Evolutionary conservation across 192 early-diverging fungal genomes (phyloP).

Genomic region (Coemansia sp.): DNA sequence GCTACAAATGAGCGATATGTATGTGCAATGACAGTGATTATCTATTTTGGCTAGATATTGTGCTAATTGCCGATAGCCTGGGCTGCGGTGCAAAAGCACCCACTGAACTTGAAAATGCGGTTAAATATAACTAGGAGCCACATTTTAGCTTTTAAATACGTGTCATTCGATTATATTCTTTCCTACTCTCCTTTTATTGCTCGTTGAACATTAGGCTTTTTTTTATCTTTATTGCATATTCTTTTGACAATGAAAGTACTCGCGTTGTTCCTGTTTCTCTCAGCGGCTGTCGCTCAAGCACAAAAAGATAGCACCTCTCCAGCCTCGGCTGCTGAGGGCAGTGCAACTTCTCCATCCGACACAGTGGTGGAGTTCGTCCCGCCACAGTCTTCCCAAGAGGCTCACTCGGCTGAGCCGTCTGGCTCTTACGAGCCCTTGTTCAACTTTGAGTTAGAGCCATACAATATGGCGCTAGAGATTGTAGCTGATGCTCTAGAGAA

Average conservation of each 20-base stretch:
- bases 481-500: constrained; percentile 51
- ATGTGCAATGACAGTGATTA: constrained; percentile 3
- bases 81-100: neutral
- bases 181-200: constrained; percentile 3
- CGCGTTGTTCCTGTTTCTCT: constrained; percentile 37
- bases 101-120: neutral
- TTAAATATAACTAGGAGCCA: constrained; percentile 5
- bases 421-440: constrained; percentile 40
- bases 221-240: neutral
- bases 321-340: neutral
- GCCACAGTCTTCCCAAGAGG: constrained; percentile 30
- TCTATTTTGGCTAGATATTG: neutral
- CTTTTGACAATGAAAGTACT: constrained; percentile 34
- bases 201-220: neutral
- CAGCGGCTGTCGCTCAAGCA: constrained; percentile 34
- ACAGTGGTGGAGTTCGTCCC: neutral
- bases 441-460: constrained; percentile 52
- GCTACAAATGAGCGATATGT: constrained; percentile 9
- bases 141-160: neutral
- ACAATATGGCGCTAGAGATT: constrained; percentile 54
- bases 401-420: constrained; percentile 3
- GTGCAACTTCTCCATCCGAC: neutral
- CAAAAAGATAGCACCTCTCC: constrained; percentile 1
- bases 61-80: neutral
- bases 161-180: neutral